phyloP scores from a whole-genome alignment of 2,329 filamentous ascomycete genomes.

The Ascochyta rabiei region DNA sequence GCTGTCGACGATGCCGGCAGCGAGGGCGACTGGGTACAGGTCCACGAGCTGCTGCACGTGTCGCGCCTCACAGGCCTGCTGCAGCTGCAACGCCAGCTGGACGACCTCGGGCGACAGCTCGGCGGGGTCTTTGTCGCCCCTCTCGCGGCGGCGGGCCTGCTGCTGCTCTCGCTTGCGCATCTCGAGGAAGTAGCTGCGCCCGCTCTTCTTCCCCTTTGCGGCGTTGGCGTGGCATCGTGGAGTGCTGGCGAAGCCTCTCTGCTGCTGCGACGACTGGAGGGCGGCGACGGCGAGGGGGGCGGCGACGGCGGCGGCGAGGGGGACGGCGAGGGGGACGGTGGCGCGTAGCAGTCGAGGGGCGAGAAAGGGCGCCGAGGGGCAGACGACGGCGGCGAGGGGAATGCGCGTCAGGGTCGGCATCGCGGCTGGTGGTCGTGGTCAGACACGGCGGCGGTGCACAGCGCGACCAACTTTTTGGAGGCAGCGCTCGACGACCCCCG shows the following conservation, averaged over 20 bases:
- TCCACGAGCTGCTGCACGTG: conserved; percentile 29
- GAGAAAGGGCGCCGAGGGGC: conserved; percentile 46
- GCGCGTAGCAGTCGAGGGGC: conserved; percentile 38
- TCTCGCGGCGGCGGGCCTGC: not conserved
- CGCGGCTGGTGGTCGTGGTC: not conserved
- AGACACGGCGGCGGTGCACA: not conserved
- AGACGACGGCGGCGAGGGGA: conserved; percentile 40
- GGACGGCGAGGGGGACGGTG: conserved; percentile 13
- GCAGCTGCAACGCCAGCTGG: conserved; percentile 20
- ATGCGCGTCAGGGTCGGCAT: conserved; percentile 34
- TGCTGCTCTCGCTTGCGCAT: conserved; percentile 10
- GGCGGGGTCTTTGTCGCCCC: not conserved
- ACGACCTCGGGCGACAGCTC: conserved; percentile 1
- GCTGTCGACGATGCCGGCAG: conserved; percentile 15
- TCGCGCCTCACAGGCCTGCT: conserved; percentile 23
- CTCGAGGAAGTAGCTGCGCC: conserved; percentile 14
- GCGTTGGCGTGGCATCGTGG: conserved; percentile 22
- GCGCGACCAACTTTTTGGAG: conserved; percentile 2
- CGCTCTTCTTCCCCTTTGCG: conserved; percentile 11
- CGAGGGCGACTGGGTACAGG: conserved; percentile 35
- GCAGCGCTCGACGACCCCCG: conserved; percentile 20
- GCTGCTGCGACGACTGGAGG: conserved; percentile 6
- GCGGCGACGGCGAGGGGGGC: conserved; percentile 14
- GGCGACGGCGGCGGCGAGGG: conserved; percentile 12
- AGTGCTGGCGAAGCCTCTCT: conserved; percentile 1